These are phyloP conservation scores for Papiliotrema terrestris DNA, from an alignment of 1,284 basidiomycete species.

Conservation along the genomic window DNA sequence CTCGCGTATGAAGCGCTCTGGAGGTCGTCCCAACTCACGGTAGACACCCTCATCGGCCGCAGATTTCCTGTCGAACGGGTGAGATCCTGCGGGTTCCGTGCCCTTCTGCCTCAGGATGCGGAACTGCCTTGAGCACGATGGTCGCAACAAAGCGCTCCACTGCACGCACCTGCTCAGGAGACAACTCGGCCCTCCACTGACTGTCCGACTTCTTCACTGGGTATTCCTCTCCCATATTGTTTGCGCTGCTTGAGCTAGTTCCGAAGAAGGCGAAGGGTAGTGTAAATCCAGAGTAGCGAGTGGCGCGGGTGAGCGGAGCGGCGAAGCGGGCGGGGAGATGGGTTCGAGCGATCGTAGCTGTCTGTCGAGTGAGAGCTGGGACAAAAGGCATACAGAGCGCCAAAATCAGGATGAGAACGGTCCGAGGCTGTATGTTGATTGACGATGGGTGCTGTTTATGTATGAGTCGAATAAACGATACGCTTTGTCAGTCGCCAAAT, in stretches of 20 bases:
- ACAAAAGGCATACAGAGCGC: neutral
- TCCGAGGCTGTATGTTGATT: neutral
- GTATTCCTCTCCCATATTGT: slow-evolving; percentile 16
- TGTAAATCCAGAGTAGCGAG: slow-evolving; percentile 17
- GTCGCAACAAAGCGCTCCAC: neutral
- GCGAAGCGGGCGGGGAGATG: slow-evolving; percentile 2
- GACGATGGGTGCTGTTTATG: too few relatives aligned
- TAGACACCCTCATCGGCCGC: slow-evolving; percentile 63
- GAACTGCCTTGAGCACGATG: slow-evolving; percentile 58
- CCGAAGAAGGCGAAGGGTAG: slow-evolving; percentile 29
- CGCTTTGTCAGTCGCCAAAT: too few relatives aligned
- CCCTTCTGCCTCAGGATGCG: slow-evolving; percentile 80
- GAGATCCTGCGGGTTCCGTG: slow-evolving; percentile 74
- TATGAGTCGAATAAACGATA: too few relatives aligned
- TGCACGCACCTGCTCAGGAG: slow-evolving; percentile 72
- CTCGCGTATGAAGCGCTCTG: neutral
- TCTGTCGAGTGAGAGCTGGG: slow-evolving; percentile 4
- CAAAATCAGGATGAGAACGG: neutral
- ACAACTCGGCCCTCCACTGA: slow-evolving; percentile 83
- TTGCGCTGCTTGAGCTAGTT: neutral
- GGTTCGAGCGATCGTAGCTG: slow-evolving; percentile 11
- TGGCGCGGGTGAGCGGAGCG: slow-evolving; percentile 2
- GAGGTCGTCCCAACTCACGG: slow-evolving; percentile 44
- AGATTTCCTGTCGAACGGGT: slow-evolving; percentile 65
- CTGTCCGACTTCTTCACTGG: slow-evolving; percentile 61